Conservation (phyloP, 306 rosid species). For the Trifolium pratense region DNA sequence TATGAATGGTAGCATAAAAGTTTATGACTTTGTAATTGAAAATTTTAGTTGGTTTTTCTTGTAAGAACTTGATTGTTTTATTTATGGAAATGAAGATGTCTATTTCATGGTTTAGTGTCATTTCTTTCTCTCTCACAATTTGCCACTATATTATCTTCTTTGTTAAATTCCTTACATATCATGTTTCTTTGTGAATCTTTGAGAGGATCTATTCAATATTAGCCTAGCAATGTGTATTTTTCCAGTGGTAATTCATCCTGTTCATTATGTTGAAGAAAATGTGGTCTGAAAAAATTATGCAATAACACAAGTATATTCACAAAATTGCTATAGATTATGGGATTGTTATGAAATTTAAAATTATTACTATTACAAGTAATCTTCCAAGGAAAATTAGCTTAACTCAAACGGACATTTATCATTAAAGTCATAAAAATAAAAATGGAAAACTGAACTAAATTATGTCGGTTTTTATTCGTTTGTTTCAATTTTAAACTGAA, state of each 20-base stretch:
- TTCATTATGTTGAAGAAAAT: not conserved
- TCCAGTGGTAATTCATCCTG: constrained; percentile 25
- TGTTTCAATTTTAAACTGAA: too few species aligned
- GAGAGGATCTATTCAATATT: constrained; percentile 21
- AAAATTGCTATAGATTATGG: too few species aligned
- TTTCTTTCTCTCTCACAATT: constrained; percentile 19
- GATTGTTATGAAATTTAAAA: too few species aligned
- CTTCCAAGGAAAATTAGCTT: too few species aligned
- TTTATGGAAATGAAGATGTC: constrained; percentile 41
- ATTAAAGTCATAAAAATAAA: too few species aligned
- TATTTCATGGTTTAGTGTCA: constrained; percentile 31
- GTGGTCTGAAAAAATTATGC: not conserved
- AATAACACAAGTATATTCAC: not conserved
- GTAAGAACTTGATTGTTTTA: constrained; percentile 40
- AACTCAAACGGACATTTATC: too few species aligned
- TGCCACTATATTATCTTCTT: not conserved
- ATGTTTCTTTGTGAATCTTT: constrained; percentile 10
- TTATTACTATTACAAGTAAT: too few species aligned
- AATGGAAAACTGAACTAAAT: too few species aligned
- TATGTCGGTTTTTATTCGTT: too few species aligned
- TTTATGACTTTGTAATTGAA: constrained; percentile 44
- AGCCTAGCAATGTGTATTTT: not conserved
- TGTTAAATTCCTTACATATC: not conserved
- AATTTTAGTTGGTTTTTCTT: constrained; percentile 48
- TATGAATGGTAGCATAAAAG: constrained; percentile 44